A percentile compares a stretch with the other conserved stretches of the same genome.
Evolutionary conservation across 805 yeast species (phyloP).

Genomic region (Sugiyamaella qingdaonensis): DNA sequence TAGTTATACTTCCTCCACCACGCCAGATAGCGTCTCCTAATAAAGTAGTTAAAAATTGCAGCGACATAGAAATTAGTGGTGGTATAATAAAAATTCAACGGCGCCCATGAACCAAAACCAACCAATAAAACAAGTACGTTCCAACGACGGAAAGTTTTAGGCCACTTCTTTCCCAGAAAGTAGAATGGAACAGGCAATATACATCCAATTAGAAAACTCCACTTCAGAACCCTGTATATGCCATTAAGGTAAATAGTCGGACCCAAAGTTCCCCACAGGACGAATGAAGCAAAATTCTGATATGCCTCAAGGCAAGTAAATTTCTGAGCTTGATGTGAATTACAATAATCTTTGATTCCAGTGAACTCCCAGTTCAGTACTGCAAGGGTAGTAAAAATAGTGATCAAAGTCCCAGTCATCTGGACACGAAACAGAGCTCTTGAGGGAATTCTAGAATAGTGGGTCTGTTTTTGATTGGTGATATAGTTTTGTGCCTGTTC

Average conservation of each 20-base stretch:
- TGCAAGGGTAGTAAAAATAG: slow-evolving; percentile 45
- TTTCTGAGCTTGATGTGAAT: slow-evolving; percentile 37
- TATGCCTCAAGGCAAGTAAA: slow-evolving; percentile 37
- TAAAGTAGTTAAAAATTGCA: slow-evolving; percentile 41
- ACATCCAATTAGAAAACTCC: slow-evolving; percentile 43
- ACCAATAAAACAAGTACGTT: slow-evolving; percentile 44
- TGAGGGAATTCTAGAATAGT: slow-evolving; percentile 57
- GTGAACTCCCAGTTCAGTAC: slow-evolving; percentile 43
- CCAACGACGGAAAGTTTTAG: slow-evolving; percentile 29
- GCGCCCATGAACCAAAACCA: slow-evolving; percentile 39
- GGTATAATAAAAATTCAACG: slow-evolving; percentile 42
- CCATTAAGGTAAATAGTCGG: slow-evolving; percentile 45
- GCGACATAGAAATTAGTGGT: slow-evolving; percentile 39
- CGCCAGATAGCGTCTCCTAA: slow-evolving; percentile 38
- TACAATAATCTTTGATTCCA: slow-evolving; percentile 42
- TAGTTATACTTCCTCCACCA: slow-evolving; percentile 55
- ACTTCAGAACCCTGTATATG: slow-evolving; percentile 42
- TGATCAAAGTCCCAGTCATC: slow-evolving; percentile 29
- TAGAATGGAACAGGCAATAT: slow-evolving; percentile 29
- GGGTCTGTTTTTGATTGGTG: slow-evolving; percentile 55
- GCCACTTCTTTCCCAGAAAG: slow-evolving; percentile 42
- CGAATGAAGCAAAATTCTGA: slow-evolving; percentile 48
- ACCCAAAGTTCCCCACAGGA: slow-evolving; percentile 42
- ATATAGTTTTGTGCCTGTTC: slow-evolving; percentile 53
- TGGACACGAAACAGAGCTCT: slow-evolving; percentile 29